phyloP scores from a whole-genome alignment of 2,329 filamentous ascomycete species.

The Phaeosphaeria sp. region DNA sequence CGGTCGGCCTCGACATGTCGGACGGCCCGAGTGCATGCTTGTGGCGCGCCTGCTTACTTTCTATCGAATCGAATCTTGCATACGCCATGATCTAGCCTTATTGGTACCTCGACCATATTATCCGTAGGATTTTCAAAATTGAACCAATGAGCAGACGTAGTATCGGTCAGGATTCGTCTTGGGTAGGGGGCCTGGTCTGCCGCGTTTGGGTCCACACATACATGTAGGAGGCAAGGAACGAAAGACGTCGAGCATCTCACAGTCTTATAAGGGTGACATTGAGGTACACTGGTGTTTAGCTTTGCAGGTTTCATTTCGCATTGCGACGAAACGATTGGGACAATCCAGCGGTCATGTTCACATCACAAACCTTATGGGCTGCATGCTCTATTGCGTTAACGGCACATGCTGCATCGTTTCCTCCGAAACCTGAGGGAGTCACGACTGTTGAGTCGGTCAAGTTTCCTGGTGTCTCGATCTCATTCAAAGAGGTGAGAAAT shows the following conservation, averaged over 20 bases:
- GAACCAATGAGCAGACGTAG: neutral
- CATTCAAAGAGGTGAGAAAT: constrained; percentile 47
- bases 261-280: neutral
- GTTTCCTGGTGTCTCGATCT: constrained; percentile 31
- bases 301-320: neutral
- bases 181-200: neutral
- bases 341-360: neutral
- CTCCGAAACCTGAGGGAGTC: constrained; percentile 12
- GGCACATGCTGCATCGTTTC: constrained; percentile 16
- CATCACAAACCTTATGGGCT: neutral
- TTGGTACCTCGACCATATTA: neutral
- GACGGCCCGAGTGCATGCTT: neutral
- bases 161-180: neutral
- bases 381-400: neutral
- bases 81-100: neutral
- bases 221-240: neutral
- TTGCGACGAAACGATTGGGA: neutral
- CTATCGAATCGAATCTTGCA: neutral
- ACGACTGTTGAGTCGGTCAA: constrained; percentile 13
- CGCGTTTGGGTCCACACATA: neutral
- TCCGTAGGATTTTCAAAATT: neutral
- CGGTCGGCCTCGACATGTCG: neutral
- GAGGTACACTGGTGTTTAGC: neutral
- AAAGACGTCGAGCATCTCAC: neutral
- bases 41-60: neutral